Conservation (phyloP, 1,284 basidiomycete genomes). For the Cronartium quercuum region DNA sequence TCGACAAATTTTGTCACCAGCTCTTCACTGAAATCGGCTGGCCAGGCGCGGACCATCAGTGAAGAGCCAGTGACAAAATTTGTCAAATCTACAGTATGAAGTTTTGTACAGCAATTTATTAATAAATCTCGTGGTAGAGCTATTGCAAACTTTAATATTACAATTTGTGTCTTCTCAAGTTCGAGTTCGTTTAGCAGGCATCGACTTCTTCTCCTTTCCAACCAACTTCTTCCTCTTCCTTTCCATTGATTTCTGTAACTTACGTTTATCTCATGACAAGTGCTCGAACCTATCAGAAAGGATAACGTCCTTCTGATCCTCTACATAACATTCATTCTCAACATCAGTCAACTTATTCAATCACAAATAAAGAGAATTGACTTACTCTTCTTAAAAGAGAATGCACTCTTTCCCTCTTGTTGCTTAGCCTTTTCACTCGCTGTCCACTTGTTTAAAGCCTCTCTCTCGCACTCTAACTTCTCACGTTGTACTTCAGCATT, state of each 20-base stretch:
- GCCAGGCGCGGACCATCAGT: too few species aligned
- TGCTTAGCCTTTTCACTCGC: conserved; percentile 6
- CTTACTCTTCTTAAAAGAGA: conserved; percentile 26
- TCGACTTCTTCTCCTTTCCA: conserved; percentile 34
- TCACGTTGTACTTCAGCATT: conserved; percentile 10
- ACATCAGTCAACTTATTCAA: not conserved
- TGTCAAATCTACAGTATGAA: too few species aligned
- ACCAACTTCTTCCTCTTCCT: conserved; percentile 22
- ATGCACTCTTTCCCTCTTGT: conserved; percentile 32
- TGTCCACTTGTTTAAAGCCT: conserved; percentile 21
- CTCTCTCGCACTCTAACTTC: conserved; percentile 17
- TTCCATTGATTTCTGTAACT: conserved; percentile 24
- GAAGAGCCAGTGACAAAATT: too few species aligned
- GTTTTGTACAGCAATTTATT: too few species aligned
- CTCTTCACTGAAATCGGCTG: too few species aligned
- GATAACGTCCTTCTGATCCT: conserved; percentile 33
- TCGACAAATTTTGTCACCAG: too few species aligned
- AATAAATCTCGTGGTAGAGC: too few species aligned
- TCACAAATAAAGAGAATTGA: not conserved
- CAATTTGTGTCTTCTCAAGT: not conserved
- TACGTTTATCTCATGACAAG: conserved; percentile 24
- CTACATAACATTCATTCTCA: not conserved
- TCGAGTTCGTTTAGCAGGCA: conserved; percentile 14
- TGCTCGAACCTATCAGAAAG: conserved; percentile 25
- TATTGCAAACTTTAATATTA: too few species aligned